Evolutionary conservation across 1,284 basidiomycete genomes (phyloP), one percentile per base, ranked within the genome.

Genomic region (Apiotrichum domesticum): DNA sequence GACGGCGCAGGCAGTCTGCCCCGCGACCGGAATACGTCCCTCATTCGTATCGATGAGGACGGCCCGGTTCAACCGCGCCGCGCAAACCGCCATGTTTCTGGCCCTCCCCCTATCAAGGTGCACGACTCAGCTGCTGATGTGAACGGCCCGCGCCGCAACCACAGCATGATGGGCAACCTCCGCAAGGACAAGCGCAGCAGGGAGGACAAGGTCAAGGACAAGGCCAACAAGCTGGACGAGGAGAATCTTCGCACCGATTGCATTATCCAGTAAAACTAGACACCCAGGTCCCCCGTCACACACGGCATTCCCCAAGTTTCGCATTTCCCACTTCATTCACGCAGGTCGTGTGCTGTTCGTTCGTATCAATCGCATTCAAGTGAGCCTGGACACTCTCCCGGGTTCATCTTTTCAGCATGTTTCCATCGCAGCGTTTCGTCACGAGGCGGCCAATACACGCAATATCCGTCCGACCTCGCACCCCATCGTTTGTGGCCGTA

Each of bases 21-120:
- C 4, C 60, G 54, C 32, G 54, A 55, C 48, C 56, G 51, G 11
- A 56, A 54, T 6, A 54, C 51, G 15, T 49, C 55, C 8, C 57
- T 62, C 13, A 50, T 62, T 33, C 60, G 60, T 33, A 62, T 62
- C 37, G 60, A 62, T 43, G 60, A 62, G 57, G 60, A 62, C 40
- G 60, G 52, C 3, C 59, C 59, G 5, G 53, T 52, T 7, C 39
- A 53, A 9, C 33, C 37, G 3, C 29, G 10, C 33, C 50, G 33
- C 10, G 13, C 29, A 14, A 4, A 8, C 33, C 48, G 9, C 48
- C 5, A 9, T 13, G 37, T 39, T 13, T 39, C 37, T 10, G 29
- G 8, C 6, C 33, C 50, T 15, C 50, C 41, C 32, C 15, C 14
- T 6, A 15, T 21, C 50, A 51, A 43, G 32, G 43, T 14, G 14